Conservation (phyloP, 2,329 filamentous ascomycete genomes). For the Penicillium sp. region DNA sequence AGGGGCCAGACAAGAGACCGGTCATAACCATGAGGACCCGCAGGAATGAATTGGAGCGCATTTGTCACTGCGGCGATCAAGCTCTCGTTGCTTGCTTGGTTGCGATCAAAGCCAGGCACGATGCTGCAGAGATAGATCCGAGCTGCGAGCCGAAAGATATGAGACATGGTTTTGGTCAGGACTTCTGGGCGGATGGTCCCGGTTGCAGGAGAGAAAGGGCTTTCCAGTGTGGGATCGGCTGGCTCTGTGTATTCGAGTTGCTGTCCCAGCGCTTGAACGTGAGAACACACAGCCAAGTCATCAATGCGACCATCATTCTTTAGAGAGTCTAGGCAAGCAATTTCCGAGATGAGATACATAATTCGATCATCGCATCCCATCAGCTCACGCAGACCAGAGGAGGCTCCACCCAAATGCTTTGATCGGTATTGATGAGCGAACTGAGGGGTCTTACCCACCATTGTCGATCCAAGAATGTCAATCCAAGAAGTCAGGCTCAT, state of each 20-base stretch:
- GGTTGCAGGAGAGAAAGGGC: slow-evolving; percentile 56
- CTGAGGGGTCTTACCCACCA: slow-evolving; percentile 78
- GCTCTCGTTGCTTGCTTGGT: slow-evolving; percentile 69
- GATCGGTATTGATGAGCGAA: slow-evolving; percentile 96
- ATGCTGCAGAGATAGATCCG: slow-evolving; percentile 96
- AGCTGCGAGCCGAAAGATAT: slow-evolving; percentile 85
- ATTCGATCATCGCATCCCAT: slow-evolving; percentile 98
- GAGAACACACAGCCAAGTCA: slow-evolving; percentile 80
- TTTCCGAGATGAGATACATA: slow-evolving; percentile 98
- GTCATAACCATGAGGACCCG: slow-evolving; percentile 79
- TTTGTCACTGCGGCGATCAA: slow-evolving; percentile 76
- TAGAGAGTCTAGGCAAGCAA: slow-evolving; percentile 88
- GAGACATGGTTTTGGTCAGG: slow-evolving; percentile 82
- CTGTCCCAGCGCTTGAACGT: slow-evolving; percentile 82
- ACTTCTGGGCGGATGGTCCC: slow-evolving; percentile 78
- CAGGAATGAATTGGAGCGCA: slow-evolving; percentile 77
- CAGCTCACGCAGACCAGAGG: slow-evolving; percentile 79
- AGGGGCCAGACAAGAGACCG: slow-evolving; percentile 91
- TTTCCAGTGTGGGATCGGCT: slow-evolving; percentile 59
- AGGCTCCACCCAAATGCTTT: slow-evolving; percentile 69
- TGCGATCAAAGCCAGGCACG: slow-evolving; percentile 80
- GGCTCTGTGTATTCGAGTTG: slow-evolving; percentile 81
- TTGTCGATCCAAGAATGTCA: slow-evolving; percentile 91
- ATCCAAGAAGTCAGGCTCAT: slow-evolving; percentile 91
- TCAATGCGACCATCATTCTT: slow-evolving; percentile 77